Base-by-base conservation (phyloP, 345 rosid genomes). In the Limnanthes douglasii region DNA sequence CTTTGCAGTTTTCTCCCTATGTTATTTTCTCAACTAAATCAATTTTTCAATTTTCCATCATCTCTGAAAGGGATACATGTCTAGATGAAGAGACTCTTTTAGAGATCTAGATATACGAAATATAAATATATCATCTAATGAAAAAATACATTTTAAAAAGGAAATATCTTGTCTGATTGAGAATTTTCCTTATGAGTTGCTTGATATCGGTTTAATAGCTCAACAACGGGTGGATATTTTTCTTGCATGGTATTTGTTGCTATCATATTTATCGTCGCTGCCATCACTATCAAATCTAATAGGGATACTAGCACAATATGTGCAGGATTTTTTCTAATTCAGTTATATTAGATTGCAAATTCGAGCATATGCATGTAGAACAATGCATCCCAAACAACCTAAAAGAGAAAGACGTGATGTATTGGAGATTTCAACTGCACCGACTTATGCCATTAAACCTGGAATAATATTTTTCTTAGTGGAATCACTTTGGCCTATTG, bases 241-340 rank as follows among this genome's bases (percentile, higher is more conserved):
- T 60, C 75, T 88, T 44, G 72, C 84, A 12, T 88, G 95, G 97
- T 70, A 90, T 31, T 59, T 88, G 66, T 53, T 88, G 54, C 70
- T 88, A 17, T 73, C 97, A n/a, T 65, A 76, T 60, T 60, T 88
- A 31, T 57, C 56, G 45, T 72, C 75, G 23, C 61, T 83, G 43
- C 84, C 97, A 31, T 48, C 80, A 23, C 60, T 48, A 31, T 58
- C 97, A 41, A 32, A 70, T 43, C 57, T 39, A 49, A 76, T 84
- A 64, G 92, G 72, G 52, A 61, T 53, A 56, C 48, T 88, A 66
- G 81, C 79, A 50, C 93, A 79, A 56, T 66, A 79, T 54, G 67
- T 88, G 31, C 81, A 79, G 53, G 73, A 57, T 60, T 83, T 69
- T n/a, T 33, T 66, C 70, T 45, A 59, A 47, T 57, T 45, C 82